phyloP scores from a whole-genome alignment of 2,329 filamentous ascomycete species.

The Cyphellophora attinorum region DNA sequence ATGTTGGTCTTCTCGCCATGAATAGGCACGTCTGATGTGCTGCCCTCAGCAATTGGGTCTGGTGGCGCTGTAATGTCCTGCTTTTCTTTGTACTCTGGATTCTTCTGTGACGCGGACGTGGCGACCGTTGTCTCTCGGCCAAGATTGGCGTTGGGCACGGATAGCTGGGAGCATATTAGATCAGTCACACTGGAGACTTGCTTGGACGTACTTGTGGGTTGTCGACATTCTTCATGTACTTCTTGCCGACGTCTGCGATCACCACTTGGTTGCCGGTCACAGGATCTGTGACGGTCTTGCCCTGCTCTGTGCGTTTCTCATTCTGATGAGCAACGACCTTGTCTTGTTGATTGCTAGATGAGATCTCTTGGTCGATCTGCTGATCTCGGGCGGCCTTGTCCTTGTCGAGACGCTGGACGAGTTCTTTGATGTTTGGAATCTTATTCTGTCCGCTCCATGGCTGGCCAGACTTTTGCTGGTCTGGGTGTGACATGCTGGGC shows the following conservation, averaged over 20 bases:
- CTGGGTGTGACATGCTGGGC: slow-evolving; percentile 27
- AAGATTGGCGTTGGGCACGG: slow-evolving; percentile 83
- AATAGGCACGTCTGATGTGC: slow-evolving; percentile 89
- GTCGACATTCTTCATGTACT: slow-evolving; percentile 60
- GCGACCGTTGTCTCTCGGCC: slow-evolving; percentile 57
- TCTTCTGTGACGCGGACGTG: slow-evolving; percentile 60
- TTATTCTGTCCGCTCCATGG: slow-evolving; percentile 78
- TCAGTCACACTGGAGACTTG: not conserved
- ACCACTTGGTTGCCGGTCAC: slow-evolving; percentile 77
- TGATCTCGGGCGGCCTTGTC: slow-evolving; percentile 70
- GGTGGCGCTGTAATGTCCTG: slow-evolving; percentile 89
- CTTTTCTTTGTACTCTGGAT: slow-evolving; percentile 69
- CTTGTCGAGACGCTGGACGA: slow-evolving; percentile 66
- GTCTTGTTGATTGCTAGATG: slow-evolving; percentile 25
- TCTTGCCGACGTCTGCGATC: slow-evolving; percentile 70
- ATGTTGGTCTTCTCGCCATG: slow-evolving; percentile 95
- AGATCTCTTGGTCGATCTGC: slow-evolving; percentile 53
- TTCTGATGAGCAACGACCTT: slow-evolving; percentile 38
- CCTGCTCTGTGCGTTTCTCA: slow-evolving; percentile 33
- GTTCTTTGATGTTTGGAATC: slow-evolving; percentile 78
- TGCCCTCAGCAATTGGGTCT: slow-evolving; percentile 69
- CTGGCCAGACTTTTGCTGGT: slow-evolving; percentile 44
- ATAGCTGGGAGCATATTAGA: slow-evolving; percentile 43
- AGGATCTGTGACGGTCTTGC: slow-evolving; percentile 68
- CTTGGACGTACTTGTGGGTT: slow-evolving; percentile 53